Evolutionary conservation across 768 basidiomycete genomes (phyloP).

Genomic region (Ephemerocybe angulata): DNA sequence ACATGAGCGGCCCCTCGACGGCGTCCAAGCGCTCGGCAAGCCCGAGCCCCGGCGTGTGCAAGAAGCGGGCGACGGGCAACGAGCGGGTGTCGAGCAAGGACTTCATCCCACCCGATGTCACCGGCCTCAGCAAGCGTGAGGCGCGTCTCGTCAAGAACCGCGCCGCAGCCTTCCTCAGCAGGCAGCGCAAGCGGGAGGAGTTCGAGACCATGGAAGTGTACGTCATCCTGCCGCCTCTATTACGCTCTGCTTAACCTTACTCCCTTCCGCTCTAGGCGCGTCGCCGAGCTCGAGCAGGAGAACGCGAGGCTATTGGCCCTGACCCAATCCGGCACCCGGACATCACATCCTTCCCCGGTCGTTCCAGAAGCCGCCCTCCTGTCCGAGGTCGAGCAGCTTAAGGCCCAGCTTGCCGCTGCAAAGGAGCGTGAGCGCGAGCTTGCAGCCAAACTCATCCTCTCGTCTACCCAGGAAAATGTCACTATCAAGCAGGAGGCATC

Average conservation of each 20-base stretch:
- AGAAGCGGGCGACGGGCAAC: slow-evolving; percentile 44
- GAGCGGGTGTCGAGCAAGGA: slow-evolving; percentile 68
- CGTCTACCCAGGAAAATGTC: slow-evolving; percentile 25
- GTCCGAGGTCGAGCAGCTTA: slow-evolving; percentile 65
- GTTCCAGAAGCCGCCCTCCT: slow-evolving; percentile 33
- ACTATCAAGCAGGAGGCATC: slow-evolving; percentile 57
- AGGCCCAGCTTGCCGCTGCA: slow-evolving; percentile 58
- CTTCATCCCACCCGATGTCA: slow-evolving; percentile 85
- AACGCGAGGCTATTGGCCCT: slow-evolving; percentile 68
- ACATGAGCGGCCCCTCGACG: slow-evolving; percentile 18
- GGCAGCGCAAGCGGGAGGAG: slow-evolving; percentile 89
- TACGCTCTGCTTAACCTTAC: slow-evolving; percentile 14
- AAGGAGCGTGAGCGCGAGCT: slow-evolving; percentile 67
- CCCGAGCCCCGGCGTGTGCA: slow-evolving; percentile 33
- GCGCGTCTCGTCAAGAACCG: slow-evolving; percentile 90
- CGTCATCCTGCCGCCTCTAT: slow-evolving; percentile 32
- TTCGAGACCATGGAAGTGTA: slow-evolving; percentile 90
- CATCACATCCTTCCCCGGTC: slow-evolving; percentile 16
- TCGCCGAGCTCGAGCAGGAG: slow-evolving; percentile 81
- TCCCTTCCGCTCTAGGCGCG: slow-evolving; percentile 52
- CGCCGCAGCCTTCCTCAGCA: slow-evolving; percentile 86
- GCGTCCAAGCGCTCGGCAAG: slow-evolving; percentile 43
- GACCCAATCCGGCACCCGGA: slow-evolving; percentile 40
- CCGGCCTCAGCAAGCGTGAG: slow-evolving; percentile 85
- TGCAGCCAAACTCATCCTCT: slow-evolving; percentile 53